A percentile compares a stretch with the other conserved stretches of the same genome.
phyloP scores from a whole-genome alignment of 306 rosid species.

The Castanopsis chinensis region DNA sequence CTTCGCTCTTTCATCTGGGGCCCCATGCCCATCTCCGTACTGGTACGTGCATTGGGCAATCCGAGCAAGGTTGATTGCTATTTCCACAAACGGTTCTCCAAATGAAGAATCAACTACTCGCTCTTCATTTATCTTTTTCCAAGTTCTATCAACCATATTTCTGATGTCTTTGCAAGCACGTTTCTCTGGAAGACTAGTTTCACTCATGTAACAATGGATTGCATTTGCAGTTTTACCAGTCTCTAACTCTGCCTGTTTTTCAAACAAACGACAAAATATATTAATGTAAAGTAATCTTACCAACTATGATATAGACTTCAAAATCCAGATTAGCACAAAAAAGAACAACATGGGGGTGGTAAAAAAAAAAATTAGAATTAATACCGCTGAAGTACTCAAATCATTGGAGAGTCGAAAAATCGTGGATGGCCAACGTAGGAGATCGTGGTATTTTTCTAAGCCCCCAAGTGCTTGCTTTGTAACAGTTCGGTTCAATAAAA shows the following conservation, averaged over 20 bases:
- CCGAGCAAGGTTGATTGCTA: slow-evolving; percentile 42
- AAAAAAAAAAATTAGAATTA: too few relatives aligned
- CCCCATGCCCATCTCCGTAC: slow-evolving; percentile 58
- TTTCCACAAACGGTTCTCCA: slow-evolving; percentile 33
- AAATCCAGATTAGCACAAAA: background rate
- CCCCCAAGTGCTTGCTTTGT: slow-evolving; percentile 35
- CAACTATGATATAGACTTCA: background rate
- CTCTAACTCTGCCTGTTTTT: slow-evolving; percentile 44
- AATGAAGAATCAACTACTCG: slow-evolving; percentile 23
- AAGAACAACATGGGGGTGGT: background rate
- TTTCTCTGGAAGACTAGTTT: slow-evolving; percentile 26
- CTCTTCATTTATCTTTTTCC: slow-evolving; percentile 54
- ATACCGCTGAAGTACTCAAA: slow-evolving; percentile 47
- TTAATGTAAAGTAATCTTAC: background rate
- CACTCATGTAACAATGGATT: slow-evolving; percentile 35
- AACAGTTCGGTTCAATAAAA: slow-evolving; percentile 25
- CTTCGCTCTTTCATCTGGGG: slow-evolving; percentile 28
- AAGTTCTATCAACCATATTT: slow-evolving; percentile 30
- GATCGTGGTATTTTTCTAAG: slow-evolving; percentile 27
- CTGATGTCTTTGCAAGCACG: slow-evolving; percentile 8
- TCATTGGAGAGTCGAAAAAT: slow-evolving; percentile 63
- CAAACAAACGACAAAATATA: background rate
- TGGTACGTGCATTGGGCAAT: slow-evolving; percentile 50
- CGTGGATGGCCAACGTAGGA: slow-evolving; percentile 33
- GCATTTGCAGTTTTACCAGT: slow-evolving; percentile 57